These are phyloP conservation scores for Phycomyces nitens DNA, from an alignment of 192 early-diverging fungal species.

Conservation along the genomic window DNA sequence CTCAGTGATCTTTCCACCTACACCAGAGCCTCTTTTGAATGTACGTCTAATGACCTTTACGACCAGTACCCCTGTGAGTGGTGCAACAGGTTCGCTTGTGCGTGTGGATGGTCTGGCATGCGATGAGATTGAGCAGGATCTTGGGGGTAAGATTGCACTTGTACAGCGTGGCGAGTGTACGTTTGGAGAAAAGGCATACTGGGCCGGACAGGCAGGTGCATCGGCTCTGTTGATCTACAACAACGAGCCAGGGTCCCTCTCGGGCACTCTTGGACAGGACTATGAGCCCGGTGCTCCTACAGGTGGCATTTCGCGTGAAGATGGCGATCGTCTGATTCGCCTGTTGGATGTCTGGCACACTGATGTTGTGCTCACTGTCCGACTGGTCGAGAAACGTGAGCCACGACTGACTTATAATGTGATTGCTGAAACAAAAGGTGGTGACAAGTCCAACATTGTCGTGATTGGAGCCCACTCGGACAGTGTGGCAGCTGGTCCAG, in stretches of 20 bases:
- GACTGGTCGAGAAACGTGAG: neutral
- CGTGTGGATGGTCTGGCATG: neutral
- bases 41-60: neutral
- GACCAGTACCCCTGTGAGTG: neutral
- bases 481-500: conserved; percentile 65
- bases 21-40: neutral
- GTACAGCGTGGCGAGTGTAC: conserved; percentile 69
- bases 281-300: neutral
- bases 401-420: neutral
- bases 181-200: conserved; percentile 59
- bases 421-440: conserved; percentile 19
- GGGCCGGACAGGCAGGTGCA: conserved; percentile 59
- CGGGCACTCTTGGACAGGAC: neutral
- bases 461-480: conserved; percentile 66
- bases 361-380: neutral
- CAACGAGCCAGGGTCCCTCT: conserved; percentile 26
- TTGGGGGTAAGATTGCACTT: conserved; percentile 55
- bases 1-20: neutral
- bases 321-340: neutral
- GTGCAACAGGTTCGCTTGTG: neutral
- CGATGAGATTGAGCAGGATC: conserved; percentile 32
- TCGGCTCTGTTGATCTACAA: conserved; percentile 66
- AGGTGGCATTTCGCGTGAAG: neutral
- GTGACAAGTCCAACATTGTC: conserved; percentile 45
- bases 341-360: neutral